Conservation (phyloP, 768 basidiomycete species). For the Phallus indusiatus region DNA sequence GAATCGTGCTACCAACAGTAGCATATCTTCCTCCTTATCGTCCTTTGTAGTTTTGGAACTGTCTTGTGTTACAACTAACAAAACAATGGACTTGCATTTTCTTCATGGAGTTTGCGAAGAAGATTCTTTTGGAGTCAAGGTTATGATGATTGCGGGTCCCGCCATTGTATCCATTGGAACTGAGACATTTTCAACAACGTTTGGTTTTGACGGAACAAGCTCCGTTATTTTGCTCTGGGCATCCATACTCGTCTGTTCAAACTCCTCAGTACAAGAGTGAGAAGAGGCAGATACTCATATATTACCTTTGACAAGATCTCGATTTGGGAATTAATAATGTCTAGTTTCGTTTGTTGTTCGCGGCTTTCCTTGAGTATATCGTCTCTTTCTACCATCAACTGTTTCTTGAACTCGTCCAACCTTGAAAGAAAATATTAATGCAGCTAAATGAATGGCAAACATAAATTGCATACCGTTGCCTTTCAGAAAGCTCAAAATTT, state of each 20-base stretch:
- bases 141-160: neutral
- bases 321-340: slow-evolving; percentile 70
- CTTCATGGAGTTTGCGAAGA: neutral
- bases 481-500: slow-evolving; percentile 79
- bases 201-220: slow-evolving; percentile 35
- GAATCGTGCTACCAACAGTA: too few relatives aligned
- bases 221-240: slow-evolving; percentile 71
- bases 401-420: slow-evolving; percentile 60
- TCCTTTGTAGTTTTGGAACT: too few relatives aligned
- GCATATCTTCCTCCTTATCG: too few relatives aligned
- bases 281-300: neutral
- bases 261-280: neutral
- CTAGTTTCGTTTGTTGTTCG: slow-evolving; percentile 59
- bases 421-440: slow-evolving; percentile 27
- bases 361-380: slow-evolving; percentile 75
- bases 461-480: slow-evolving; percentile 55
- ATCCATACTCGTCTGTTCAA: slow-evolving; percentile 52
- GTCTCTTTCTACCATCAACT: slow-evolving; percentile 62
- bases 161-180: neutral
- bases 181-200: neutral
- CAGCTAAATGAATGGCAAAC: neutral
- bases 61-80: too few relatives aligned
- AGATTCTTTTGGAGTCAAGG: neutral
- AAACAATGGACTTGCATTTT: neutral
- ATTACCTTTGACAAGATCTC: slow-evolving; percentile 66